phyloP scores from a whole-genome alignment of 2,329 filamentous ascomycete genomes.

The Nannizziopsis barbatae region DNA sequence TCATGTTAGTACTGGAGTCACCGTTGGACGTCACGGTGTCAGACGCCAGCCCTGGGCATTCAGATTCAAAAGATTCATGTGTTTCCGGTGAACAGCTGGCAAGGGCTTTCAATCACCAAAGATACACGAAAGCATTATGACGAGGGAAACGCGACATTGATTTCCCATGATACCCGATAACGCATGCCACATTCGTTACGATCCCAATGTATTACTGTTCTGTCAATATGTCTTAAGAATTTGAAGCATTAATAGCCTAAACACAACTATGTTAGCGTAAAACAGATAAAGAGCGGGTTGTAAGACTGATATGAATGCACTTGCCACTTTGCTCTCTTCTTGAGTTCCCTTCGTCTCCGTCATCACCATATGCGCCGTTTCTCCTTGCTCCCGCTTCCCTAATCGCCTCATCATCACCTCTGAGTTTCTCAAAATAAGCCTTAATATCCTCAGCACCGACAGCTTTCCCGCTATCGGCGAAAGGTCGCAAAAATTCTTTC shows the following conservation, averaged over 20 bases:
- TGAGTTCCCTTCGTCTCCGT: conserved; percentile 25
- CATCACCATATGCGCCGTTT: conserved; percentile 20
- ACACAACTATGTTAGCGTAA: no score
- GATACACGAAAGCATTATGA: no score
- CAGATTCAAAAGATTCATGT: conserved; percentile 41
- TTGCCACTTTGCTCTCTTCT: conserved; percentile 33
- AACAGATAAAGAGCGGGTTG: no score
- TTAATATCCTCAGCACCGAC: conserved; percentile 96
- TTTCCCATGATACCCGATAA: neutral
- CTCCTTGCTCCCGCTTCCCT: conserved; percentile 24
- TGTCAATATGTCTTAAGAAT: no score
- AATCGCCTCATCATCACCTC: conserved; percentile 65
- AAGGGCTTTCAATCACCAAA: no score
- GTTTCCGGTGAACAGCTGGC: conserved; percentile 37
- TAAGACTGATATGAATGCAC: neutral
- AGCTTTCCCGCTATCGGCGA: conserved; percentile 77
- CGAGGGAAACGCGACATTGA: neutral
- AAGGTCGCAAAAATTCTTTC: conserved; percentile 88
- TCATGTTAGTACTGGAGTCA: conserved; percentile 38
- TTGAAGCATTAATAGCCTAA: no score
- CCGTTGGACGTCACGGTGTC: conserved; percentile 43
- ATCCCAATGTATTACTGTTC: no score
- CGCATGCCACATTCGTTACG: no score
- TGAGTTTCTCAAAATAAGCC: conserved; percentile 83
- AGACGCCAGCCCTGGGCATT: conserved; percentile 43